Base-by-base conservation (phyloP, 306 rosid genomes). In the Trichosanthes cucumerina region DNA sequence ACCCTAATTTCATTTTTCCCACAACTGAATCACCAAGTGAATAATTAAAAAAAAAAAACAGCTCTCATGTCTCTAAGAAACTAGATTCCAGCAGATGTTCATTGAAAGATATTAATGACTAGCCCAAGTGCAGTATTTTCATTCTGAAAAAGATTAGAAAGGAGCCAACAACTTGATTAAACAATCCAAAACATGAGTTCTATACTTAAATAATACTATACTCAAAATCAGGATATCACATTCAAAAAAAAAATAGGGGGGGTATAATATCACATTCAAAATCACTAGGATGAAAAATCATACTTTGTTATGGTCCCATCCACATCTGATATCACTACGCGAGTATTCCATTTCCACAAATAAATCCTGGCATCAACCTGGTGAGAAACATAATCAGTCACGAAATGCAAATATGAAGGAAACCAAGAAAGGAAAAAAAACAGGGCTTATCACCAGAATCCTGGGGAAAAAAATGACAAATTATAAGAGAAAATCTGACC, bases 301-400 rank as follows among this genome's bases (percentile, higher is more conserved):
- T 84, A 96, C 99, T 82, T 92, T 79, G 99, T 96, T 76, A 96
- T 96, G 80, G 99, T 96, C 71, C 99, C 99, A 85, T 96, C 99
- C 80, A 96, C 99, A 70, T 96, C 99, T 63, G 99, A 96, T 84
- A 96, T 91, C 75, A 96, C 99, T 50, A 96, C 85, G 12, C 89
- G 97, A 76, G 85, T 79, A 68, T 91, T 86, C 99, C 98, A 96
- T 86, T 96, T 92, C 99, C 98, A 96, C 79, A 91, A 82, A 87
- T 82, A 92, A 79, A 96, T 92, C 64, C 87, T 88, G 77, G 93
- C 93, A 81, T 96, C 97, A 82, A 96, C 90, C 99, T 96, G 82
- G 81, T 56, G 78, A 81, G 81, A 54, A 77, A 80, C 79, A 73
- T 78, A 77, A 78, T 66, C 58, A 34, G 39, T 19, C 36, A 16